Evolutionary conservation across 2,329 filamentous ascomycete species (phyloP).

Genomic region (Pseudogymnoascus sp.): DNA sequence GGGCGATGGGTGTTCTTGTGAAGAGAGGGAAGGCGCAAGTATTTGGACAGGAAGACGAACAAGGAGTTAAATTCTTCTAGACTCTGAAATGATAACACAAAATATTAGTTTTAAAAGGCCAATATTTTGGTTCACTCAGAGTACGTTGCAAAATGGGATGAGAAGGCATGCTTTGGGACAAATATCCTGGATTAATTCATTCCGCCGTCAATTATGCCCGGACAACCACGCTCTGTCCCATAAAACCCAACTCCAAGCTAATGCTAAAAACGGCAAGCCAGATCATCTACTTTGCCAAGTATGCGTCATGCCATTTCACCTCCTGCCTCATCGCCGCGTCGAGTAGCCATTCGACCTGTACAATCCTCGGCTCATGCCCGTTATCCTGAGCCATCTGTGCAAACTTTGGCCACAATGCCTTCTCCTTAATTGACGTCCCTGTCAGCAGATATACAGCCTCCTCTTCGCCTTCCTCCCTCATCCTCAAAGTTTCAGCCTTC

Average conservation of each 20-base stretch:
- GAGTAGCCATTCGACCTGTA: conserved; percentile 81
- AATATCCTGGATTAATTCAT: background rate
- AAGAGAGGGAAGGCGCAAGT: conserved; percentile 89
- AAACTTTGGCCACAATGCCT: conserved; percentile 72
- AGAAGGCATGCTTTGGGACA: background rate
- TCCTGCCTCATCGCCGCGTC: conserved; percentile 85
- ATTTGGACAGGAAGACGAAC: conserved; percentile 80
- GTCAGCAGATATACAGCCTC: conserved; percentile 80
- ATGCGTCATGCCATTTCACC: conserved; percentile 58
- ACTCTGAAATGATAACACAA: background rate
- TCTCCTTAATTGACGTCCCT: conserved; percentile 57
- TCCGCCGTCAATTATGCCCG: background rate
- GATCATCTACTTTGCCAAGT: conserved; percentile 32
- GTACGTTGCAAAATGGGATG: background rate
- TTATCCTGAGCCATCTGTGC: conserved; percentile 68
- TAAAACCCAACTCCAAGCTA: conserved; percentile 6
- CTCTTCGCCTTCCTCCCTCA: conserved; percentile 38
- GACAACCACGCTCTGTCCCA: background rate
- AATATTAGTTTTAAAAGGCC: background rate
- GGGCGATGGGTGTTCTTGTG: conserved; percentile 70
- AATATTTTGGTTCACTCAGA: background rate
- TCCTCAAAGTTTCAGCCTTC: conserved; percentile 54
- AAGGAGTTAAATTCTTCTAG: conserved; percentile 94
- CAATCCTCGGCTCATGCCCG: conserved; percentile 72
- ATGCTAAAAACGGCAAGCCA: background rate